Evolutionary conservation across 805 yeast genomes (phyloP).

Genomic region (Candida sphagnicola): DNA sequence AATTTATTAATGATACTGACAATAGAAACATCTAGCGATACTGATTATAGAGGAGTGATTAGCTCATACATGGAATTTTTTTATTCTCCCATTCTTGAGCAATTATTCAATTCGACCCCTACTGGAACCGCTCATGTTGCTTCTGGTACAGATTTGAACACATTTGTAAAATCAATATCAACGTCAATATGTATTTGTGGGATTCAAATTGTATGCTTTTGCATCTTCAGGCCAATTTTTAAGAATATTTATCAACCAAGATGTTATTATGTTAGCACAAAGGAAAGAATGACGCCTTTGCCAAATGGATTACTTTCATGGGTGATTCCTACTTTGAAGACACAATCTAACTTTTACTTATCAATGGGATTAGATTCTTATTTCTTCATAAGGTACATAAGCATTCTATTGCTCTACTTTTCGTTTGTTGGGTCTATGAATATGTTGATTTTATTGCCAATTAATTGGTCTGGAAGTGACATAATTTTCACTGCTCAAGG

Average conservation of each 20-base stretch:
- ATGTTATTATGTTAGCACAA: constrained; percentile 38
- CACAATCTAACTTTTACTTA: constrained; percentile 41
- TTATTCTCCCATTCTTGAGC: constrained; percentile 23
- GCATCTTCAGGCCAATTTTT: constrained; percentile 30
- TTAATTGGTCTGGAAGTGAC: constrained; percentile 47
- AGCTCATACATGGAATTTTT: constrained; percentile 26
- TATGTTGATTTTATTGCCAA: constrained; percentile 59
- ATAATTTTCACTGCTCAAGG: constrained; percentile 36
- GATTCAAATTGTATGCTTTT: constrained; percentile 45
- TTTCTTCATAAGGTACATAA: constrained; percentile 62
- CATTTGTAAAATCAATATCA: constrained; percentile 52
- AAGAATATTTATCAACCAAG: constrained; percentile 53
- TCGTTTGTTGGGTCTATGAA: constrained; percentile 49
- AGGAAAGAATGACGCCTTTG: constrained; percentile 33
- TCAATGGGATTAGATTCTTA: constrained; percentile 70
- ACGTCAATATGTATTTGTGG: constrained; percentile 52
- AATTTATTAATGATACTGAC: constrained; percentile 14
- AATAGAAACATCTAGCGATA: constrained; percentile 10
- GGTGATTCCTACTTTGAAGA: constrained; percentile 43
- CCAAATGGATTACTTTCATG: constrained; percentile 50
- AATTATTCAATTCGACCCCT: constrained; percentile 50
- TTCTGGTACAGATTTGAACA: constrained; percentile 53
- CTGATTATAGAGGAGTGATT: constrained; percentile 24
- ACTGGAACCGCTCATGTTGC: constrained; percentile 56
- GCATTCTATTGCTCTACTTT: constrained; percentile 49